Base-by-base conservation (phyloP, 768 basidiomycete genomes). In the Trametes cubensis region DNA sequence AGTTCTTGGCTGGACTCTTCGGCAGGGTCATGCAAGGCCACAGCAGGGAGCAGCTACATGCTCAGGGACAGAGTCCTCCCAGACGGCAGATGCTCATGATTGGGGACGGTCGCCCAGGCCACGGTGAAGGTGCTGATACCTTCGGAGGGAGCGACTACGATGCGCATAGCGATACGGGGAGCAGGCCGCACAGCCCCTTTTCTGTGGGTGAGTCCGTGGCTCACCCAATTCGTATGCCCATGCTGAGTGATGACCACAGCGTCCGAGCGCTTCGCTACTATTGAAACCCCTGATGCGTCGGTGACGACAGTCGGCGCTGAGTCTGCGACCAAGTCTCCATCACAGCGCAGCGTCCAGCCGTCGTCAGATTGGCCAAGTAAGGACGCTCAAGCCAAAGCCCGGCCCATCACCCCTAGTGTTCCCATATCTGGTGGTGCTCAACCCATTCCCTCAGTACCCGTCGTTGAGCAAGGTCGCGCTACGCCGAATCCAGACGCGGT, bases 1-100 rank as follows among this genome's bases (percentile, higher is more conserved):
- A 94, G 61, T 98, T 99, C 75, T 77, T 99, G 53, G 95, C 95
- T 6, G 88, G 93, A 14, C 88, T 98, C 4, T 98, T 98, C 76
- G 89, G 90, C 13, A 81, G 80, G 0, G 64, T 68, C 2, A 67
- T 67, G 10, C 68, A 72, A 1, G 78, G 79, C 0, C 78, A 74
- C 51, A 73, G 77, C 65, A 79, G 72, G 45, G 72, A 74, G 48
- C 73, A 68, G 46, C 61, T 63, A 26, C 69, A 73, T 28, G 69
- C 72, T 18, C 60, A 75, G 10, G 66, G 76, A 8, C 75, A 79
- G 3, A 74, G 85, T 6, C 79, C 80, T 4, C 78, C 83, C 34
- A 77, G 78, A 57, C 73, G 75, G 20, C 78, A 83, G 51, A 75
- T 89, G 46, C 73, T 94, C 34, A 80, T 93, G 84, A 92, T 94